phyloP scores from a whole-genome alignment of 768 basidiomycete genomes.

The Kwoniella dendrophila region DNA sequence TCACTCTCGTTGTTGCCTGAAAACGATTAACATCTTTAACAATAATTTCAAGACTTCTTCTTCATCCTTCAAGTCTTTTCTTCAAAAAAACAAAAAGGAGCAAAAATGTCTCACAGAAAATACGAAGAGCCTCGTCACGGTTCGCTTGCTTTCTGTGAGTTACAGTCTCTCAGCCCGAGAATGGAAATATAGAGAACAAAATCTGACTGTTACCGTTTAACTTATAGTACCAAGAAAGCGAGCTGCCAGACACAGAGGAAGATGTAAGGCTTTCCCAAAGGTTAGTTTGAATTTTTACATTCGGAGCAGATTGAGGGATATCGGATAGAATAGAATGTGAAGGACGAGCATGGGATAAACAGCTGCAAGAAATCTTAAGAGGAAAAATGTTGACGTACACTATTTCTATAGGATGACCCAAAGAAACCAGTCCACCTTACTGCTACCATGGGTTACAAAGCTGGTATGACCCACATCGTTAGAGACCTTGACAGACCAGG shows the following conservation, averaged over 20 bases:
- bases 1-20: not conserved
- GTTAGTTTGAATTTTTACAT: constrained; percentile 59
- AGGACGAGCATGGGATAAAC: constrained; percentile 2
- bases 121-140: constrained; percentile 99
- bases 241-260: constrained; percentile 94
- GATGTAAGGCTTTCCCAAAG: constrained; percentile 99
- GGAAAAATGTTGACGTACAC: constrained; percentile 1
- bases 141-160: constrained; percentile 66
- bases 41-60: constrained; percentile 5
- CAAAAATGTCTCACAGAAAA: constrained; percentile 58
- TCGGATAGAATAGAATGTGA: constrained; percentile 6
- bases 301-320: constrained; percentile 13
- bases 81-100: constrained; percentile 21
- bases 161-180: not conserved
- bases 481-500: constrained; percentile 99
- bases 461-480: constrained; percentile 99
- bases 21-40: constrained; percentile 5
- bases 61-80: constrained; percentile 27
- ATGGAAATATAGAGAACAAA: not conserved
- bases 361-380: not conserved
- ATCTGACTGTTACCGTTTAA: constrained; percentile 60
- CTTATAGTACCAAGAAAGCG: constrained; percentile 79
- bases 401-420: constrained; percentile 82
- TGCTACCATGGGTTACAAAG: constrained; percentile 98
- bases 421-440: constrained; percentile 99